Base-by-base conservation (phyloP, 108 stramenopile species). In the Cyclotella choctawhatcheeana region DNA sequence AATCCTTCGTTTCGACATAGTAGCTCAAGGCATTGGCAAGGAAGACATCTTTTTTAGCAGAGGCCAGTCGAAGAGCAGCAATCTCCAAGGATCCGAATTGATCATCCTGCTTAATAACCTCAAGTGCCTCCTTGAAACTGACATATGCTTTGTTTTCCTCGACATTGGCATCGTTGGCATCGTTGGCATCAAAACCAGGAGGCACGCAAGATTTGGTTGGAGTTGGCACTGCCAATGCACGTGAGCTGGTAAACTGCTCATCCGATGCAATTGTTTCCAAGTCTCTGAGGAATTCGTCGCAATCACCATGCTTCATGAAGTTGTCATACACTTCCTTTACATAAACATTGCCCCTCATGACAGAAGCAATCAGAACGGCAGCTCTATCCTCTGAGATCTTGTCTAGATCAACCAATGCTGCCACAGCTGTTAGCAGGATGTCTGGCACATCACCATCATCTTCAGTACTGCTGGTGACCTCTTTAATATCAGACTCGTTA, bases 21-120 rank as follows among this genome's bases (percentile, higher is more conserved):
- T 54, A 50, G 0, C 50, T 22, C 2, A 72, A 31, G 12, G 51
- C 61, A 33, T 63, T 45, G 3, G 71, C 52, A 16, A 72, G 37
- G 24, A 48, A 43, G 0, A 45, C 16, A 54, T 78, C 69, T 21
- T 66, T 71, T n/a, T 55, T 48, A 26, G 54, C 64, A 24, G 77
- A 32, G 12, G 69, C 77, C n/a, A 78, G 70, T 30, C 77, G 69
- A 17, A 78, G 58, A 26, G 77, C 77, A n/a, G 64, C 50, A 31
- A 78, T 37, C 10, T 71, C 58, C 13, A 78, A 44, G 30, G 50
- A 33, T 44, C 61, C 61, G 20, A 76, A 76, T 14, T 32, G 14
- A 5, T 69, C 51, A 21, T 62, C 75, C 44, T 33, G 30, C 44
- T 31, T 30, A 33, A 76, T 63, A 32, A 33, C 26, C 25, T 47